Conservation (phyloP, 306 rosid species). For the Cicer chorassanicum region DNA sequence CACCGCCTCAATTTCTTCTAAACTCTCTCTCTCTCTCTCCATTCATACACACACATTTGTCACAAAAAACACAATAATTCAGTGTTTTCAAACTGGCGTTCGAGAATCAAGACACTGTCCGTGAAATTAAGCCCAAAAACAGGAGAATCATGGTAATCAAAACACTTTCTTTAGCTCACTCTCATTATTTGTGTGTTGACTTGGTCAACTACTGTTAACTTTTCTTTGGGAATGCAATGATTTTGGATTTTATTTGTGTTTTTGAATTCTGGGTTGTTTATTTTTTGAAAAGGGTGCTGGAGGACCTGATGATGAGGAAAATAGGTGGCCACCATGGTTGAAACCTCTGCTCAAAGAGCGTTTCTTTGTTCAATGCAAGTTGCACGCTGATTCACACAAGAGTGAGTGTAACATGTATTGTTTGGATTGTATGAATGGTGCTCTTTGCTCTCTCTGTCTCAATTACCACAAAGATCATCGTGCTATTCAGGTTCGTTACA, state of each 20-base stretch:
- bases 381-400: conserved; percentile 85
- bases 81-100: conserved; percentile 75
- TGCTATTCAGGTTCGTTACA: conserved; percentile 70
- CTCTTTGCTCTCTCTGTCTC: conserved; percentile 91
- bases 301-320: conserved; percentile 79
- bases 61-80: neutral
- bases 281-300: conserved; percentile 71
- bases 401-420: conserved; percentile 97
- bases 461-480: conserved; percentile 82
- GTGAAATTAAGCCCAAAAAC: conserved; percentile 86
- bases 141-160: conserved; percentile 78
- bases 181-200: neutral
- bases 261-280: conserved; percentile 32
- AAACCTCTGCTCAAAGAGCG: conserved; percentile 79
- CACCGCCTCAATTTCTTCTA: conserved; percentile 55
- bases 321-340: conserved; percentile 96
- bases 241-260: conserved; percentile 4
- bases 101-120: conserved; percentile 69
- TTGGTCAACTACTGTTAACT: neutral
- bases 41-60: conserved; percentile 22
- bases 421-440: conserved; percentile 88
- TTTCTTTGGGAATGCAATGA: conserved; percentile 31
- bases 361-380: conserved; percentile 91
- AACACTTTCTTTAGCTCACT: neutral
- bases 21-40: conserved; percentile 41